Base-by-base conservation (phyloP, 2,329 filamentous ascomycete species). In the Rhytidhysteron rufulum region DNA sequence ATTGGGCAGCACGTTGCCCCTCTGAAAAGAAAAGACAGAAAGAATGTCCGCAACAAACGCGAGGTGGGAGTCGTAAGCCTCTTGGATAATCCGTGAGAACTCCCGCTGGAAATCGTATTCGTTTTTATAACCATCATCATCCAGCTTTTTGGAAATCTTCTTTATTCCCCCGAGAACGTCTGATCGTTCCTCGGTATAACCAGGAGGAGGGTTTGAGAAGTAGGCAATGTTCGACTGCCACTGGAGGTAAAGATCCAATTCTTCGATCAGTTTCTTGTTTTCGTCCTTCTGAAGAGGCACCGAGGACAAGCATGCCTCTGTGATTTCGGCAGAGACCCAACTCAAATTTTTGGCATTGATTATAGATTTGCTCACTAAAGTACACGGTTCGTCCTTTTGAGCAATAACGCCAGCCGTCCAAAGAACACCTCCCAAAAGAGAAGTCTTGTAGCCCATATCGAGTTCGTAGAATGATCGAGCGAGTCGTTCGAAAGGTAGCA, bases 61-160 rank as follows among this genome's bases (percentile, higher is more conserved):
- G 9, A 63, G 51, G 39, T 66, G 62, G n/a, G 57, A 58, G 36
- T 66, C 61, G 38, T 64, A 55, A 6, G 55, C 51, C 10, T 48
- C 51, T 5, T 34, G 34, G 3, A 63, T 36, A 0, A 56, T 48
- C 15, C 42, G 38, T 17, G 43, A 45, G 10, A 66, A 35, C 40
- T 63, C 62, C 11, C 44, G 40, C 47, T 63, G 53, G 17, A 66
- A 52, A 6, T 57, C 51, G 36, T 63, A 66, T 42, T 66, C 62
- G 27, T 55, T 57, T 5, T 47, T 30, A 41, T 63, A 67, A 5
- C 39, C 40, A 16, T 47, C 51, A 25, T 46, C 27, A 1, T 53
- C 35, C 3, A 65, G 39, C 13, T 53, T 47, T 2, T 49, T 37
- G 13, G 36, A 33, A 5, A 67, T 51, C 2, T 49, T 39, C 1